A percentile compares a stretch with the other conserved stretches of the same genome.
Evolutionary conservation across 805 yeast genomes (phyloP).

Genomic region (Ogataea nitratoaversa): DNA sequence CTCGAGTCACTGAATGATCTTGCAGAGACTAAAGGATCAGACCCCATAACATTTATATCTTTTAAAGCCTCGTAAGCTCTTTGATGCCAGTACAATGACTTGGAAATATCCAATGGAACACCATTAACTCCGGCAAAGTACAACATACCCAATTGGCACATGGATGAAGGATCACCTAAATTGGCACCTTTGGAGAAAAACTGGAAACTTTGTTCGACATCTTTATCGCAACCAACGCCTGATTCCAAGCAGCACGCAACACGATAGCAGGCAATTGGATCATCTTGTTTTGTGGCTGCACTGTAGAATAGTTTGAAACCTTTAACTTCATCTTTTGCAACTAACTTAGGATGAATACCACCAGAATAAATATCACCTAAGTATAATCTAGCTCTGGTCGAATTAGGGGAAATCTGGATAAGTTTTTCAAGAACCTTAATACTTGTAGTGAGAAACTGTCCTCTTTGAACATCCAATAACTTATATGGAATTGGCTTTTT

Average conservation of each 20-base stretch:
- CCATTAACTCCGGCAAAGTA: slow-evolving; percentile 40
- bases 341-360: slow-evolving; percentile 41
- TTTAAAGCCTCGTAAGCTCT: slow-evolving; percentile 24
- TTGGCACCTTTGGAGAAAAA: slow-evolving; percentile 60
- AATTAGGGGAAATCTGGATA: slow-evolving; percentile 39
- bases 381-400: slow-evolving; percentile 54
- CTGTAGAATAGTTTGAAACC: slow-evolving; percentile 58
- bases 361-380: slow-evolving; percentile 60
- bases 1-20: slow-evolving; percentile 32
- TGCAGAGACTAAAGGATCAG: slow-evolving; percentile 30
- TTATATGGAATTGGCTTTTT: slow-evolving; percentile 36
- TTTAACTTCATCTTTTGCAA: slow-evolving; percentile 50
- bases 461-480: slow-evolving; percentile 47
- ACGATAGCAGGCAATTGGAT: slow-evolving; percentile 61
- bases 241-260: slow-evolving; percentile 69
- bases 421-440: slow-evolving; percentile 57
- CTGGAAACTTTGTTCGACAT: slow-evolving; percentile 42
- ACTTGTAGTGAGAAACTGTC: slow-evolving; percentile 52
- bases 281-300: slow-evolving; percentile 51
- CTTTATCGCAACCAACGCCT: slow-evolving; percentile 49
- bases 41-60: slow-evolving; percentile 24
- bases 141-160: slow-evolving; percentile 72
- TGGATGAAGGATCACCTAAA: slow-evolving; percentile 58
- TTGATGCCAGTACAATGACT: slow-evolving; percentile 27
- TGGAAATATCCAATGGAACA: slow-evolving; percentile 23